phyloP scores from a whole-genome alignment of 495 filamentous ascomycete species.

The Aspergillus hancockii region DNA sequence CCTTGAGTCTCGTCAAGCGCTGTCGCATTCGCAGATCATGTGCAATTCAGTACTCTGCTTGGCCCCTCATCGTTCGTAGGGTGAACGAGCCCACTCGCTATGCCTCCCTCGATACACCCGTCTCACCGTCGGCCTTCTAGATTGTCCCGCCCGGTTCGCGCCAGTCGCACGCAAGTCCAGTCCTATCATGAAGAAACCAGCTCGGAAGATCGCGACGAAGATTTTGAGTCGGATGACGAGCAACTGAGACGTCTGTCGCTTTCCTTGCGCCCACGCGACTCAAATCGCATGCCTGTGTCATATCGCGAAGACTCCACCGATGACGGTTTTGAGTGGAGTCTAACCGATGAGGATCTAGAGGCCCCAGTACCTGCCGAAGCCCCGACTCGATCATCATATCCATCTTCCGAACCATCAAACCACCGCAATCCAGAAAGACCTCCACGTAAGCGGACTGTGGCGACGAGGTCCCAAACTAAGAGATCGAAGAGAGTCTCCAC shows the following conservation, averaged over 20 bases:
- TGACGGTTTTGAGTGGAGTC: slow-evolving; percentile 23
- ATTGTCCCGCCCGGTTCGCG: slow-evolving; percentile 38
- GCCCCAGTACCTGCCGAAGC: slow-evolving; percentile 10
- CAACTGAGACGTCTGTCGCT: slow-evolving; percentile 21
- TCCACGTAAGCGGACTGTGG: slow-evolving; percentile 18
- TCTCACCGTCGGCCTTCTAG: slow-evolving; percentile 24
- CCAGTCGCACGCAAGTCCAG: slow-evolving; percentile 37
- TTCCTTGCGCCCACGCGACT: slow-evolving; percentile 38
- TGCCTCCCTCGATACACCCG: slow-evolving; percentile 29
- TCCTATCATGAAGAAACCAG: slow-evolving; percentile 46
- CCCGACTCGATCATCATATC: slow-evolving; percentile 8
- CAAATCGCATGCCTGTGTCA: slow-evolving; percentile 30
- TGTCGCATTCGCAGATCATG: slow-evolving; percentile 12
- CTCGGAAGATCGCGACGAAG: slow-evolving; percentile 29
- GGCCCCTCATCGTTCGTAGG: slow-evolving; percentile 12
- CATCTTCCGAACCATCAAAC: slow-evolving; percentile 12
- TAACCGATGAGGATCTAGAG: slow-evolving; percentile 13
- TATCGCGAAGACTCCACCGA: slow-evolving; percentile 52
- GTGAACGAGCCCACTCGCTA: slow-evolving; percentile 15
- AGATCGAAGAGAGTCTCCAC: slow-evolving; percentile 19
- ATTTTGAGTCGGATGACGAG: slow-evolving; percentile 15
- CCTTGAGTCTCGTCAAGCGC: neutral
- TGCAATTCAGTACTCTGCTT: neutral
- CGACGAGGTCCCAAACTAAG: slow-evolving; percentile 22
- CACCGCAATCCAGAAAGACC: slow-evolving; percentile 23